Evolutionary conservation across 176 grass and related monocot species (phyloP), one percentile per base, ranked within the genome.

Genomic region (Ampelocalamus luodianensis): DNA sequence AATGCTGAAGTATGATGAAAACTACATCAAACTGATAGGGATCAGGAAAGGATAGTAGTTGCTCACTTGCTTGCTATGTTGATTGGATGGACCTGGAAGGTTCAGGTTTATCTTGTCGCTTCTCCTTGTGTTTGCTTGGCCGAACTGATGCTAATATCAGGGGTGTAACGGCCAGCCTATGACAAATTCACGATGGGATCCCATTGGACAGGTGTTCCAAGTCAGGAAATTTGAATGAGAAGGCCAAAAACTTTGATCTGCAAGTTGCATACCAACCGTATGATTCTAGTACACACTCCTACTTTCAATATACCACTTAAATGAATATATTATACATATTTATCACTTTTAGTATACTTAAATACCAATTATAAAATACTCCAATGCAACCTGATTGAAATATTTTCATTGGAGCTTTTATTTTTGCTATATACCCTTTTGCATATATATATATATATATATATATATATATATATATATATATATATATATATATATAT

Each of bases 1-100:
- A 53, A 34, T 58, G 50, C 17, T 72, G 55, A 79, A 40, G 1
- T 43, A n/a, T 5, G 44, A 65, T 80, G 45, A 74, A 65, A 86
- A 16, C 16, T 50, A 72, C 27, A 29, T 22, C 54, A 71, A 62
- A 79, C 27, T 39, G 40, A 40, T 23, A 50, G 26, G 42, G 26
- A 8, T 10, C 11, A 37, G 22, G 55, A 36, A 72, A 38, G 4
- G 42, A 24, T 59, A 34, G 23, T 11, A 3, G 23, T 3, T 37
- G 34, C 32, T 34, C 32, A 2, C 32, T 34, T 34, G 32, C 32
- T 34, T 34, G 32, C 32, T 34, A 1, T 34, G 23, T 1, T 37
- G 34, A 32, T 61, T 27, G 18, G 24, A 16, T 58, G 8, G 65
- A 43, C 3, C 6, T 29, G 49, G 15, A 56, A 7, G 22, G 8